phyloP scores from a whole-genome alignment of 257 asterid species.

The Jasminum sambac region DNA sequence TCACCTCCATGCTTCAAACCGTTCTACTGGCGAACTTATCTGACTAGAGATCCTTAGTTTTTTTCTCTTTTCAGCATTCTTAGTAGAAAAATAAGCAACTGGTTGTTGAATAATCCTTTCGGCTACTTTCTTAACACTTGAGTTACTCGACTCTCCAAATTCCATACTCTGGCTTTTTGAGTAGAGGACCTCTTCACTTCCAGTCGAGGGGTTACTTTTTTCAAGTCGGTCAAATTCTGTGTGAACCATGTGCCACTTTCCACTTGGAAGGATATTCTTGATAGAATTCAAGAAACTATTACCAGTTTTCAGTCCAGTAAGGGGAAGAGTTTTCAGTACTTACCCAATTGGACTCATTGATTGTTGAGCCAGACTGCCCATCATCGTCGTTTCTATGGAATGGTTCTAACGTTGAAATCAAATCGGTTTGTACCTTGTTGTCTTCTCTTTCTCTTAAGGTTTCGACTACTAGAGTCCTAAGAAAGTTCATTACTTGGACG shows the following conservation, averaged over 20 bases:
- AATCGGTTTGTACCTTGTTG: slow-evolving; percentile 32
- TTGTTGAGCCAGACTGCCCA: slow-evolving; percentile 23
- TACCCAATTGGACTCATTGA: slow-evolving; percentile 18
- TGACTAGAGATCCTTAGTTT: slow-evolving; percentile 44
- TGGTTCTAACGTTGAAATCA: slow-evolving; percentile 34
- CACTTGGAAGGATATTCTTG: slow-evolving; percentile 35
- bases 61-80: slow-evolving; percentile 42
- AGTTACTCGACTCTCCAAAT: slow-evolving; percentile 34
- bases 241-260: slow-evolving; percentile 25
- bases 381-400: slow-evolving; percentile 47
- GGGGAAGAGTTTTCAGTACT: slow-evolving; percentile 29
- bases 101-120: slow-evolving; percentile 33
- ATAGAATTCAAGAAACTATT: slow-evolving; percentile 35
- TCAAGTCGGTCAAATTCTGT: slow-evolving; percentile 15
- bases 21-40: slow-evolving; percentile 51
- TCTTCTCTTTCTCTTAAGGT: slow-evolving; percentile 59
- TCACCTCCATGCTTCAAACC: slow-evolving; percentile 79
- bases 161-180: slow-evolving; percentile 47
- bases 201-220: background rate
- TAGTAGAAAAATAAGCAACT: slow-evolving; percentile 22
- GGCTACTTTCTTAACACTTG: slow-evolving; percentile 34
- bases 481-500: slow-evolving; percentile 77
- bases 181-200: slow-evolving; percentile 31
- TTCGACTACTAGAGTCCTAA: slow-evolving; percentile 54
- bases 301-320: slow-evolving; percentile 27